A percentile compares a stretch with the other conserved stretches of the same genome.
phyloP scores from a whole-genome alignment of 2,329 filamentous ascomycete species.

The Westerdykella ornata region DNA sequence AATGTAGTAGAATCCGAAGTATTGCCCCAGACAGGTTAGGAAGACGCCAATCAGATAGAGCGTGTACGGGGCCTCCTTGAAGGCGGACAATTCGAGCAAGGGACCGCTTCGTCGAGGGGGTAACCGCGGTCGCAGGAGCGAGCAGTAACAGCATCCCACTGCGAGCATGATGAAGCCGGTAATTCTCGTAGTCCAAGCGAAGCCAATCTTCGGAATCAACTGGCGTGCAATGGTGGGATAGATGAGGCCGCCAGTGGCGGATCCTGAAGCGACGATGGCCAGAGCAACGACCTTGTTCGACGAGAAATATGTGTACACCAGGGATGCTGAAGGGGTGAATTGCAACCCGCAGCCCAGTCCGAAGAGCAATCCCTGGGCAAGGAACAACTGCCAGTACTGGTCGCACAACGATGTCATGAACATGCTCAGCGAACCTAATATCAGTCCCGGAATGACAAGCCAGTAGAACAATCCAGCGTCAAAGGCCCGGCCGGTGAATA shows the following conservation, averaged over 20 bases:
- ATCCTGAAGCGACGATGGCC: conserved; percentile 54
- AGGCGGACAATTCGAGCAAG: conserved; percentile 38
- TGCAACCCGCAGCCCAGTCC: conserved; percentile 33
- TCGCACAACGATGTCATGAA: conserved; percentile 49
- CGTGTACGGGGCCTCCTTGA: conserved; percentile 38
- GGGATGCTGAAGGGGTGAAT: conserved; percentile 27
- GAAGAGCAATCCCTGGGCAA: conserved; percentile 31
- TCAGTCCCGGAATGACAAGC: conserved; percentile 39
- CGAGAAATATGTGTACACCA: conserved; percentile 51
- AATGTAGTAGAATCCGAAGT: conserved; percentile 44
- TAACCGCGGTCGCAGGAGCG: conserved; percentile 38
- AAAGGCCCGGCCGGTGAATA: conserved; percentile 47
- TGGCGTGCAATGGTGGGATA: conserved; percentile 53
- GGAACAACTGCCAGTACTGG: conserved; percentile 45
- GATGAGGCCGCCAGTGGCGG: conserved; percentile 56
- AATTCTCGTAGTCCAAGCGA: conserved; percentile 58
- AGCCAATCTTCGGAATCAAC: conserved; percentile 54
- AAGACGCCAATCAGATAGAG: conserved; percentile 34
- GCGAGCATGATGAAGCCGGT: conserved; percentile 55
- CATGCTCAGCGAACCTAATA: conserved; percentile 43
- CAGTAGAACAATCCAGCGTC: conserved; percentile 48
- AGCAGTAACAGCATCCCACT: conserved; percentile 31
- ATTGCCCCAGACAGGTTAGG: conserved; percentile 32
- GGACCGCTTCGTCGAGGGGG: conserved; percentile 41
- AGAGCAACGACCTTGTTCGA: conserved; percentile 55